Evolutionary conservation across 305 asterid genomes (phyloP).

Genomic region (Fraxinus angustifolia): DNA sequence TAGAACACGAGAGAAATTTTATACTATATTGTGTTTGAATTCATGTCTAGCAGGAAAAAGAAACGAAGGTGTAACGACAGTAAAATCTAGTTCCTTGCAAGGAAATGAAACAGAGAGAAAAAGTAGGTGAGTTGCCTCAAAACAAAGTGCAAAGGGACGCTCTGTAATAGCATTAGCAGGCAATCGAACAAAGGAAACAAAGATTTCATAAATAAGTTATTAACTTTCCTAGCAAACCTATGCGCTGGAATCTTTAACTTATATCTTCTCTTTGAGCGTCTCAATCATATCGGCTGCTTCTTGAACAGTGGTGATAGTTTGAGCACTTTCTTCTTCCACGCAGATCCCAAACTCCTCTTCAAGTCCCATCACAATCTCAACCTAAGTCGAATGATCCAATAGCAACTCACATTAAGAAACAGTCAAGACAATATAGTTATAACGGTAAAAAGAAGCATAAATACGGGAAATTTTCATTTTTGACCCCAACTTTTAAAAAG

Average conservation of each 20-base stretch:
- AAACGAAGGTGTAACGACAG: conserved; percentile 3
- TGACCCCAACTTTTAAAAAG: neutral
- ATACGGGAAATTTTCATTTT: neutral
- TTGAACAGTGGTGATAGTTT: conserved; percentile 73
- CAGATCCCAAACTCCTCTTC: conserved; percentile 89
- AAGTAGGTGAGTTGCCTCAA: neutral
- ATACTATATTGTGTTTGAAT: neutral
- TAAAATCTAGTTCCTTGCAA: conserved; percentile 22
- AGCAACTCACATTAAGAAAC: neutral
- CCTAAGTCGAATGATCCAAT: conserved; percentile 34
- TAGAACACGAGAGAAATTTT: neutral
- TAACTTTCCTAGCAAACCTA: conserved; percentile 26
- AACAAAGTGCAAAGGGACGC: neutral
- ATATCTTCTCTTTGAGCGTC: conserved; percentile 50
- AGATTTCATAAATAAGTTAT: conserved; percentile 8
- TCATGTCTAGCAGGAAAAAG: neutral
- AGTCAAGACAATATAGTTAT: neutral
- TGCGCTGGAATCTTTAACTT: conserved; percentile 18
- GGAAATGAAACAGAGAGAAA: neutral
- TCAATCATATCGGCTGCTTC: conserved; percentile 94
- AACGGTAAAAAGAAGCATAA: neutral
- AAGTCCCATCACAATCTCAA: conserved; percentile 98
- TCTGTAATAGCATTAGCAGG: neutral
- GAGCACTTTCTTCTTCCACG: conserved; percentile 93
- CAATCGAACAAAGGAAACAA: neutral